Conservation (phyloP, 495 filamentous ascomycete species). For the Lentithecium fluviatile region DNA sequence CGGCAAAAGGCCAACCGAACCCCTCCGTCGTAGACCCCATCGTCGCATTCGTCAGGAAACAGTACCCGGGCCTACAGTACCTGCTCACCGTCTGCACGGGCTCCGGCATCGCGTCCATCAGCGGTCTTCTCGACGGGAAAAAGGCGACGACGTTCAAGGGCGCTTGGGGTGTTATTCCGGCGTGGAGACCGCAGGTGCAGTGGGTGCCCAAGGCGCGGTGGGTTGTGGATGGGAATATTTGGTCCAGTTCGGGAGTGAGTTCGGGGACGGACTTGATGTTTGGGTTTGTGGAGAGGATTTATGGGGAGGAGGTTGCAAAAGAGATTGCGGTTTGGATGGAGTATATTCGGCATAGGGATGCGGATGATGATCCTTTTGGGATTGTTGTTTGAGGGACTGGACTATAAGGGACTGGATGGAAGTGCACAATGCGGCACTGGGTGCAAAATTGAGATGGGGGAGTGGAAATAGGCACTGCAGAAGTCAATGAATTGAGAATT, state of each 20-base stretch:
- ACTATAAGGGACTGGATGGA: too few species aligned
- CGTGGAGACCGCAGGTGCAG: background rate
- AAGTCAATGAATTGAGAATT: too few species aligned
- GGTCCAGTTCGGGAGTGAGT: background rate
- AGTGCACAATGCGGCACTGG: too few species aligned
- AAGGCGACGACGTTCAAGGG: constrained; percentile 7
- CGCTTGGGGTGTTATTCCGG: background rate
- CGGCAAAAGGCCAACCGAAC: background rate
- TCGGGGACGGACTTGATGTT: constrained; percentile 8
- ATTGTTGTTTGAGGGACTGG: too few species aligned
- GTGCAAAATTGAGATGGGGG: too few species aligned
- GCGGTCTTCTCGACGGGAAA: constrained; percentile 1
- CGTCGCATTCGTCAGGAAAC: constrained; percentile 1
- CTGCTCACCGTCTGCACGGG: constrained; percentile 7
- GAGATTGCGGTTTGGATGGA: constrained; percentile 5
- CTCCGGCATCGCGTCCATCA: background rate
- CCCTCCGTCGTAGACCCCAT: constrained; percentile 7
- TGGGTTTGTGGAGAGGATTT: constrained; percentile 4
- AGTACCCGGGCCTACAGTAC: constrained; percentile 5
- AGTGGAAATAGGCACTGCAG: too few species aligned
- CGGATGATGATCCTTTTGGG: constrained; percentile 2
- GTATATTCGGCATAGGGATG: background rate
- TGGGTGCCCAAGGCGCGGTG: constrained; percentile 6
- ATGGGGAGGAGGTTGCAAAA: background rate
- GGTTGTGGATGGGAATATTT: constrained; percentile 14